A percentile compares a stretch with the other conserved stretches of the same genome.
These are phyloP conservation scores for Gymnopus androsaceus DNA, from an alignment of 1,284 basidiomycete genomes.

Conservation along the genomic window DNA sequence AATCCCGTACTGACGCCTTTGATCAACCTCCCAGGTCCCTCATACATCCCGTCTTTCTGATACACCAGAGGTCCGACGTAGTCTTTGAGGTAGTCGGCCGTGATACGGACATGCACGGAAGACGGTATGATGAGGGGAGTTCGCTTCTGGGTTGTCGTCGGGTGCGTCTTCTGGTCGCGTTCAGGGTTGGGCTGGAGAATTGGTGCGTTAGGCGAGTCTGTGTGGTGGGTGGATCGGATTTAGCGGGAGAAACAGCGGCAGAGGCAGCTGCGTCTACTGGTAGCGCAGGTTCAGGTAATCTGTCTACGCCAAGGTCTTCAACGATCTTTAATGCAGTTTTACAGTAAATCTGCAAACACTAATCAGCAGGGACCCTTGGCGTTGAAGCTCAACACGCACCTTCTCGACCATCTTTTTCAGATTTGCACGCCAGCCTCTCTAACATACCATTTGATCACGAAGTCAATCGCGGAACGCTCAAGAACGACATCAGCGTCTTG, in stretches of 20 bases:
- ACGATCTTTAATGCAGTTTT: constrained; percentile 96
- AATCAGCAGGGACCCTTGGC: background rate
- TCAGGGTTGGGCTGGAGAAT: background rate
- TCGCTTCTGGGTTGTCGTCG: constrained; percentile 78
- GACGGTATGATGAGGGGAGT: constrained; percentile 84
- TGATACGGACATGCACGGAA: constrained; percentile 80
- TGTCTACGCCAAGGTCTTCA: constrained; percentile 87
- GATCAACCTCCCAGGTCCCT: constrained; percentile 63
- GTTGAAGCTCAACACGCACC: no score
- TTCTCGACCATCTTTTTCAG: constrained; percentile 97
- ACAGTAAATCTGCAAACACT: constrained; percentile 83
- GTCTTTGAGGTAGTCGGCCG: constrained; percentile 87
- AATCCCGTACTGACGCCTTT: constrained; percentile 93
- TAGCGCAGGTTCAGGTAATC: constrained; percentile 70
- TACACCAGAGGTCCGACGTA: constrained; percentile 97
- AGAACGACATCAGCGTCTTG: constrained; percentile 82
- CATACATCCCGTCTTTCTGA: constrained; percentile 94
- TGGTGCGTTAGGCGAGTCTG: constrained; percentile 13
- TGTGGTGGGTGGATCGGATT: no score
- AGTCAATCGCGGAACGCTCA: constrained; percentile 80
- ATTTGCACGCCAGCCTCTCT: constrained; percentile 93
- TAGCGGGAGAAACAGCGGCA: constrained; percentile 41
- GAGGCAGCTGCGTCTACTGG: constrained; percentile 31
- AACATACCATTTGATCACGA: constrained; percentile 95
- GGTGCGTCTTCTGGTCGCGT: constrained; percentile 12